phyloP scores from a whole-genome alignment of 1,284 basidiomycete genomes.

The Cutaneotrichosporon sp. region DNA sequence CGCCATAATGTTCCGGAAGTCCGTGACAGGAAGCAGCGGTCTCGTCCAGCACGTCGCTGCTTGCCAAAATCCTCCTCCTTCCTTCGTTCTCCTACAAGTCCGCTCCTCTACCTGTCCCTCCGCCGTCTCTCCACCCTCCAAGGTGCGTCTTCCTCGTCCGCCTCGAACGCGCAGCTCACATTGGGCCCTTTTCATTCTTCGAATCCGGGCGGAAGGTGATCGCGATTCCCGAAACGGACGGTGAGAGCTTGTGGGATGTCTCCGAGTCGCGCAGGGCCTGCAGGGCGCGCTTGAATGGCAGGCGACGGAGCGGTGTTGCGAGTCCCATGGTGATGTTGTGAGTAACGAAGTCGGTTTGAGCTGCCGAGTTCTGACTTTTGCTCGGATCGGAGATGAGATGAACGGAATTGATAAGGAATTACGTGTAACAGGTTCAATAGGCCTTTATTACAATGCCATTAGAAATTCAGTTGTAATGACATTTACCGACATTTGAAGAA shows the following conservation, averaged over 20 bases:
- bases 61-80: no score
- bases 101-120: no score
- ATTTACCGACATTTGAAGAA: neutral
- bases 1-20: no score
- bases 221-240: slow-evolving; percentile 23
- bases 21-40: no score
- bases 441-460: neutral
- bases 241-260: slow-evolving; percentile 21
- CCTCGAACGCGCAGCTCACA: neutral
- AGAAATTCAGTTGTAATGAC: neutral
- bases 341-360: neutral
- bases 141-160: neutral
- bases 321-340: neutral
- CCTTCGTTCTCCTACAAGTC: no score
- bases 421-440: neutral
- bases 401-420: neutral
- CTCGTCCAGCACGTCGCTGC: no score
- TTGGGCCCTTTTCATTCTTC: neutral
- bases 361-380: no score
- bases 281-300: slow-evolving; percentile 29
- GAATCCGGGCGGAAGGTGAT: slow-evolving; percentile 18
- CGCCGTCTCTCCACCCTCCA: no score
- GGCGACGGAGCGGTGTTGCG: slow-evolving; percentile 11
- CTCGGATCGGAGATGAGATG: neutral
- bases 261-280: slow-evolving; percentile 20